phyloP scores from a whole-genome alignment of 2,329 filamentous ascomycete genomes.

The Sclerotinia subarctica region DNA sequence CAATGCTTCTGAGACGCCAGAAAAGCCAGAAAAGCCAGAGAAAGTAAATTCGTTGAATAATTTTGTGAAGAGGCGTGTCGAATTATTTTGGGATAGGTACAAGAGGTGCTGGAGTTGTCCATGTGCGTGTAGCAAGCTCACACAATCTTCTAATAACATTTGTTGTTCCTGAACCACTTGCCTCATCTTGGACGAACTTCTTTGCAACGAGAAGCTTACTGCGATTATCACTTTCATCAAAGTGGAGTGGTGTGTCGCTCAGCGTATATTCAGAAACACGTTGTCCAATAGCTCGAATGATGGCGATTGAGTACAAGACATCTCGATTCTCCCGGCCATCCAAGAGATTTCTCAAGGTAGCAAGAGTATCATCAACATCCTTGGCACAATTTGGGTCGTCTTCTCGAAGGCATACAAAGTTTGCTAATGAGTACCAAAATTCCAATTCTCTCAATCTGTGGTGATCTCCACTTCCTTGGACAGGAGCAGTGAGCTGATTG shows the following conservation, averaged over 20 bases:
- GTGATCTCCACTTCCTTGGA: slow-evolving; percentile 50
- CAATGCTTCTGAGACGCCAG: slow-evolving; percentile 16
- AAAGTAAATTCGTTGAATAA: slow-evolving; percentile 18
- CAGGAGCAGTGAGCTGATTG: slow-evolving; percentile 56
- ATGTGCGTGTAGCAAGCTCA: slow-evolving; percentile 57
- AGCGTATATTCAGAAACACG: slow-evolving; percentile 59
- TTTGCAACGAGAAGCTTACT: slow-evolving; percentile 66
- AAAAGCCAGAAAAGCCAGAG: neutral
- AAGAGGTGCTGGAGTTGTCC: slow-evolving; percentile 28
- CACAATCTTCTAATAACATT: slow-evolving; percentile 70
- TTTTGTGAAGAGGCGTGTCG: neutral
- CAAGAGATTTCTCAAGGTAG: slow-evolving; percentile 64
- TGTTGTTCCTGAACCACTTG: slow-evolving; percentile 65
- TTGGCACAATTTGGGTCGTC: slow-evolving; percentile 55
- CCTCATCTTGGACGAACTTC: slow-evolving; percentile 65
- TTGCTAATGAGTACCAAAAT: slow-evolving; percentile 79
- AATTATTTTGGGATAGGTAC: slow-evolving; percentile 17
- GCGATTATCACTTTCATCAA: slow-evolving; percentile 64
- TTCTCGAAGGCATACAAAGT: slow-evolving; percentile 64
- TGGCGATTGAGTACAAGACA: slow-evolving; percentile 83
- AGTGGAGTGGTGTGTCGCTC: slow-evolving; percentile 54
- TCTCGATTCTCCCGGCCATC: slow-evolving; percentile 84
- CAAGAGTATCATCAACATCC: slow-evolving; percentile 63
- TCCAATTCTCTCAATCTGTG: slow-evolving; percentile 62
- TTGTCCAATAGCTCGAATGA: slow-evolving; percentile 71